Conservation (phyloP, 768 basidiomycete genomes). For the Strobilomyces echinocephalus region DNA sequence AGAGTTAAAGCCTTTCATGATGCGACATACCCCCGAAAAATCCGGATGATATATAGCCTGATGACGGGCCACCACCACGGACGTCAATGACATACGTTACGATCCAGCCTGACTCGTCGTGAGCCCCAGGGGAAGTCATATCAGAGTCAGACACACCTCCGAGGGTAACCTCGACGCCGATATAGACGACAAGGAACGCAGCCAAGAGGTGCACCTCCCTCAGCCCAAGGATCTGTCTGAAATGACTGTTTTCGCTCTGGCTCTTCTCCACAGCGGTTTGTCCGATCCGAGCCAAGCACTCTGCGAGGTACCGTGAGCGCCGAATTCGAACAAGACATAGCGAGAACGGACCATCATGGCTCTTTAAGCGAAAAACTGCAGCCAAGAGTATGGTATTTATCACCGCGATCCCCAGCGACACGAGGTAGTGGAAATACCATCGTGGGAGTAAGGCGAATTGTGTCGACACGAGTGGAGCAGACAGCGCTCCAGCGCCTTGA, state of each 20-base stretch:
- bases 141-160: slow-evolving; percentile 29
- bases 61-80: slow-evolving; percentile 42
- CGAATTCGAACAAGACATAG: not conserved
- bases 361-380: slow-evolving; percentile 61
- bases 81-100: slow-evolving; percentile 52
- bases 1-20: not conserved
- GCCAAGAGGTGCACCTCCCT: slow-evolving; percentile 59
- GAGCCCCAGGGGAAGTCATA: not conserved
- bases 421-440: slow-evolving; percentile 80
- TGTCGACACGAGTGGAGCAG: slow-evolving; percentile 72
- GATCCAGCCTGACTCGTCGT: slow-evolving; percentile 52
- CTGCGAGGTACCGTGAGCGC: slow-evolving; percentile 29
- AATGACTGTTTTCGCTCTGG: slow-evolving; percentile 31
- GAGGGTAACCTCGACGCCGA: slow-evolving; percentile 59
- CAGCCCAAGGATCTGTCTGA: slow-evolving; percentile 48
- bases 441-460: slow-evolving; percentile 62
- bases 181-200: slow-evolving; percentile 60
- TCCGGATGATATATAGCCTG: slow-evolving; percentile 50
- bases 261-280: slow-evolving; percentile 38
- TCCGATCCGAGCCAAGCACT: slow-evolving; percentile 51
- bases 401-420: slow-evolving; percentile 62
- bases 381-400: slow-evolving; percentile 50
- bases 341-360: slow-evolving; percentile 54
- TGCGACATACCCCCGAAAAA: slow-evolving; percentile 47
- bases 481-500: slow-evolving; percentile 60